These are phyloP conservation scores for Termitomyces sp. DNA, from an alignment of 768 basidiomycete species.

Conservation along the genomic window DNA sequence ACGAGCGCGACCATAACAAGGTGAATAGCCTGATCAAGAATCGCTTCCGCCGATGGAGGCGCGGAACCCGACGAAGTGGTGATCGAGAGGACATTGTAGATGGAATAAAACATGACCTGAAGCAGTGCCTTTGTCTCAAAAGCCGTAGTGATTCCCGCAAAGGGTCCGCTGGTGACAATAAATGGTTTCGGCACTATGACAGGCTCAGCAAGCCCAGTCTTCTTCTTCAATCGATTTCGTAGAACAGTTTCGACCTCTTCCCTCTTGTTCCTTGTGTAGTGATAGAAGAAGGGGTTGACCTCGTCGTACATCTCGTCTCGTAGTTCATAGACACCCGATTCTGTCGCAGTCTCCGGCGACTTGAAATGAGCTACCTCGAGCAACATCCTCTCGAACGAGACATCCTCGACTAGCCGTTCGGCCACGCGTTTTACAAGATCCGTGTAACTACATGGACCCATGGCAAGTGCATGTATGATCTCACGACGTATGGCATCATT, in stretches of 20 bases:
- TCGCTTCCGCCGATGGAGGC: constrained; percentile 81
- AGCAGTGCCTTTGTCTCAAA: constrained; percentile 71
- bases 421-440: constrained; percentile 90
- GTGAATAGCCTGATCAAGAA: constrained; percentile 86
- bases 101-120: constrained; percentile 80
- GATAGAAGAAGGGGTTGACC: constrained; percentile 94
- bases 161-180: constrained; percentile 64
- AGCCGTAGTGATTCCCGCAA: constrained; percentile 56
- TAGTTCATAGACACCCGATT: constrained; percentile 86
- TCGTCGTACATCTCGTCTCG: constrained; percentile 80
- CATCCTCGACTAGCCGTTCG: constrained; percentile 83
- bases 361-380: constrained; percentile 78
- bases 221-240: constrained; percentile 63
- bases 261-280: constrained; percentile 90
- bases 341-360: constrained; percentile 72
- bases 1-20: constrained; percentile 82
- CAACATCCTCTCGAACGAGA: constrained; percentile 77
- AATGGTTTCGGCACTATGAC: constrained; percentile 77
- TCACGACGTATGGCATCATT: constrained; percentile 71
- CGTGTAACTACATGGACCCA: constrained; percentile 85
- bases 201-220: constrained; percentile 55
- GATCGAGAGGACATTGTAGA: constrained; percentile 69
- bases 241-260: constrained; percentile 86
- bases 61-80: constrained; percentile 58
- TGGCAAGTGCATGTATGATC: constrained; percentile 85